These are phyloP conservation scores for Aspergillus novofumigatus DNA, from an alignment of 2,329 filamentous ascomycete species.

Conservation along the genomic window DNA sequence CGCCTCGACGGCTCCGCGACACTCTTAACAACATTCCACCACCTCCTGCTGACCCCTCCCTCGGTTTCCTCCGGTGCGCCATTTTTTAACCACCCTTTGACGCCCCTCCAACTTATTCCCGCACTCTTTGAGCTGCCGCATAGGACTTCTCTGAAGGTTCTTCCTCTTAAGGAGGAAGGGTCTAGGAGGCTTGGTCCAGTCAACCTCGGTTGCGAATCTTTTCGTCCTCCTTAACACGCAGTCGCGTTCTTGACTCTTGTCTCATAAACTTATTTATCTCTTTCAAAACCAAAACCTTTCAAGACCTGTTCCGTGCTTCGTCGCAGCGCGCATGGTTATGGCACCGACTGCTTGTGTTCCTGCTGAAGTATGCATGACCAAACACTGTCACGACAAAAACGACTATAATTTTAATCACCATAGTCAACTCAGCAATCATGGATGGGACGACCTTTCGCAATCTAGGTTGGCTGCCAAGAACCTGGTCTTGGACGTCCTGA, in stretches of 20 bases:
- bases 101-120: conserved; percentile 49
- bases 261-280: conserved; percentile 15
- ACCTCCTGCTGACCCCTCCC: conserved; percentile 35
- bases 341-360: conserved; percentile 64
- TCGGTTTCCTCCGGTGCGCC: conserved; percentile 33
- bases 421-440: conserved; percentile 40
- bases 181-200: conserved; percentile 97
- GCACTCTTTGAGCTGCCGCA: conserved; percentile 91
- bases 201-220: conserved; percentile 84
- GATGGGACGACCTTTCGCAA: conserved; percentile 40
- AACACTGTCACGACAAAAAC: conserved; percentile 28
- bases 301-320: conserved; percentile 22
- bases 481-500: conserved; percentile 81
- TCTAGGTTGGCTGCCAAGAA: conserved; percentile 60
- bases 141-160: conserved; percentile 97
- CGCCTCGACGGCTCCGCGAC: conserved; percentile 39
- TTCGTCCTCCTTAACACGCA: conserved; percentile 86
- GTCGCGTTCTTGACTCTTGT: conserved; percentile 19
- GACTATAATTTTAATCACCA: conserved; percentile 26
- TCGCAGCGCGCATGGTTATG: conserved; percentile 56
- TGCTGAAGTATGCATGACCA: conserved; percentile 41
- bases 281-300: conserved; percentile 13
- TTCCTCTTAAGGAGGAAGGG: conserved; percentile 99
- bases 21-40: conserved; percentile 47
- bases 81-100: conserved; percentile 31